Evolutionary conservation across 768 basidiomycete genomes (phyloP).

Genomic region (Rhizopogon vulgaris): DNA sequence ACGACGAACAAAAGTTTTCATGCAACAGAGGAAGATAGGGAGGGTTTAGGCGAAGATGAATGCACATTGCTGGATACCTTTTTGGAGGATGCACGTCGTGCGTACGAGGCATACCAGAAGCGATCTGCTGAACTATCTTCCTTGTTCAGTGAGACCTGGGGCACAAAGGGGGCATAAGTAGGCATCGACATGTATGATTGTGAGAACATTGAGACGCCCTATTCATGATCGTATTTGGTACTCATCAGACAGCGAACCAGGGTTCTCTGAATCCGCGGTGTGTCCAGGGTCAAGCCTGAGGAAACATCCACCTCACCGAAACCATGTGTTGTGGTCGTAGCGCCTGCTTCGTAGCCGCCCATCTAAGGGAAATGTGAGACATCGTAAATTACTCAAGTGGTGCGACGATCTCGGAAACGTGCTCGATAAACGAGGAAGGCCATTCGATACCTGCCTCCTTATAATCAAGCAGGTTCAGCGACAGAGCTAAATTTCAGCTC

Average conservation of each 20-base stretch:
- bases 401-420: no score
- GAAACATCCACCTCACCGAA: no score
- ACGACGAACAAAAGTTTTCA: background rate
- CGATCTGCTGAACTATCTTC: background rate
- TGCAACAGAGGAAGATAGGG: conserved; percentile 6
- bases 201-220: background rate
- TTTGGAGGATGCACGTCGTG: conserved; percentile 13
- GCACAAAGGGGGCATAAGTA: background rate
- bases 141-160: background rate
- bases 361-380: background rate
- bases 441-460: no score
- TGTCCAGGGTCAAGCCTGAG: no score
- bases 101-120: conserved; percentile 11
- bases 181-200: background rate
- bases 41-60: conserved; percentile 7
- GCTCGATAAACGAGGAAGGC: no score
- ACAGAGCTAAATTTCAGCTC: no score
- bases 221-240: background rate
- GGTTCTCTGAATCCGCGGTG: no score
- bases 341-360: no score
- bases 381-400: no score
- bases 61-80: conserved; percentile 3
- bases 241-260: background rate
- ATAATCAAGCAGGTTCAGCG: no score
- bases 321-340: no score